Evolutionary conservation across 192 early-diverging fungal species (phyloP), one percentile per base, ranked within the genome.

Genomic region (Dissophora ornata): DNA sequence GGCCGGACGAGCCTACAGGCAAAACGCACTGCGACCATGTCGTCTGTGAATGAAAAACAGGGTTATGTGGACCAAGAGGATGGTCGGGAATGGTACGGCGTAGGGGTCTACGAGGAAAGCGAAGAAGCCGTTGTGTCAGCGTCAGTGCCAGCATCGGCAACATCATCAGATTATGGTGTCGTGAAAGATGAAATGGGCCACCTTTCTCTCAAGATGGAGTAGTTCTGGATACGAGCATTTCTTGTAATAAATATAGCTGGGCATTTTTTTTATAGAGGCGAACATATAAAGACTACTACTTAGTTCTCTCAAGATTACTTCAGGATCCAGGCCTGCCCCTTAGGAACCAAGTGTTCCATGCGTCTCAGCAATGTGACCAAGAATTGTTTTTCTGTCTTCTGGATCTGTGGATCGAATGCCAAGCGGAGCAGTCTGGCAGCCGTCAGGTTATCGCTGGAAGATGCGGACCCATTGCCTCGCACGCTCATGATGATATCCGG

Each of bases 271-370:
- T n/a, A n/a, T n/a, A n/a, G n/a, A n/a, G n/a, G n/a, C n/a, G n/a
- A n/a, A n/a, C n/a, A n/a, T n/a, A 38, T 38, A 38, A 38, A 38
- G 13, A 38, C 36, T 38, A 38, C 13, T n/a, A n/a, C n/a, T n/a
- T n/a, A n/a, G n/a, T n/a, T n/a, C n/a, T n/a, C n/a, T n/a, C n/a
- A n/a, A n/a, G n/a, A 38, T 33, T 51, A 68, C 38, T 42, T 68
- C 56, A 77, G 15, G 1, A 77, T 32, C 73, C 73, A 77, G 34
- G 41, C 41, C 15, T 60, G 65, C 0, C 51, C 59, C 10, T 4
- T 50, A 8, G 73, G 73, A 30, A 77, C 73, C 16, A 67, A 24
- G 8, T 62, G 57, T 4, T 77, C 73, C 33, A 61, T 53, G 6
- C 73, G 63, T 44, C 73, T 34, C 44, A 77, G 29, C 26, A 77